Percentiles rank a stretch among this genome's conserved stretches.
Evolutionary conservation across 495 filamentous ascomycete genomes (phyloP).

Genomic region (Gamarada debralockiae): DNA sequence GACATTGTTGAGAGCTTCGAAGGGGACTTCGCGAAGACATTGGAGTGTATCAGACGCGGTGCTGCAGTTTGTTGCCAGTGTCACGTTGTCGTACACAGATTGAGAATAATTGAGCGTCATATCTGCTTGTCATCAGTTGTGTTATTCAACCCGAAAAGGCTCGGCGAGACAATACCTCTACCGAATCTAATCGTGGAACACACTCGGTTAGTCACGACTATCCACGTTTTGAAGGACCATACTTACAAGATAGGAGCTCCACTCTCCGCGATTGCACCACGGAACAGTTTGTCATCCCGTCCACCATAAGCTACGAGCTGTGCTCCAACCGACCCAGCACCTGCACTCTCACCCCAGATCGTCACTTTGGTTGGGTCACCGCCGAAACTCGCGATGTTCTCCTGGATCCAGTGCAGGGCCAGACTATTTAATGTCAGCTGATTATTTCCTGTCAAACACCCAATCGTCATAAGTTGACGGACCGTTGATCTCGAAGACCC

Average conservation of each 20-base stretch:
- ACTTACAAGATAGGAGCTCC: constrained; percentile 10
- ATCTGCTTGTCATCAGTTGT: not conserved
- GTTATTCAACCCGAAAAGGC: no score
- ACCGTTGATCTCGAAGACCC: constrained; percentile 61
- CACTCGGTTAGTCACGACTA: not conserved
- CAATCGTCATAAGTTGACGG: not conserved
- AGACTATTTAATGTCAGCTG: constrained; percentile 5
- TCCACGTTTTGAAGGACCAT: no score
- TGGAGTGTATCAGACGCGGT: not conserved
- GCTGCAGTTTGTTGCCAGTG: constrained; percentile 1
- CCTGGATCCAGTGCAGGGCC: no score
- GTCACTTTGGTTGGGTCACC: constrained; percentile 65
- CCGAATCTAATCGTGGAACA: not conserved
- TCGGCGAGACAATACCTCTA: no score
- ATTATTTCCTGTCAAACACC: not conserved
- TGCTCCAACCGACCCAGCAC: constrained; percentile 47
- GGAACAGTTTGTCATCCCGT: constrained; percentile 21
- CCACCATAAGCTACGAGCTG: constrained; percentile 55
- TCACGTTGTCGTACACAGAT: constrained; percentile 5
- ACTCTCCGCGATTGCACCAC: constrained; percentile 22
- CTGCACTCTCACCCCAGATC: constrained; percentile 68
- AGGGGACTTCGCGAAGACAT: constrained; percentile 11
- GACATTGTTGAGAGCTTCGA: not conserved
- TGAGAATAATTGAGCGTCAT: not conserved
- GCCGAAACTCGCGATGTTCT: constrained; percentile 5